Evolutionary conservation across 2,329 filamentous ascomycete genomes (phyloP).

Genomic region (Trichophaea hybrida): DNA sequence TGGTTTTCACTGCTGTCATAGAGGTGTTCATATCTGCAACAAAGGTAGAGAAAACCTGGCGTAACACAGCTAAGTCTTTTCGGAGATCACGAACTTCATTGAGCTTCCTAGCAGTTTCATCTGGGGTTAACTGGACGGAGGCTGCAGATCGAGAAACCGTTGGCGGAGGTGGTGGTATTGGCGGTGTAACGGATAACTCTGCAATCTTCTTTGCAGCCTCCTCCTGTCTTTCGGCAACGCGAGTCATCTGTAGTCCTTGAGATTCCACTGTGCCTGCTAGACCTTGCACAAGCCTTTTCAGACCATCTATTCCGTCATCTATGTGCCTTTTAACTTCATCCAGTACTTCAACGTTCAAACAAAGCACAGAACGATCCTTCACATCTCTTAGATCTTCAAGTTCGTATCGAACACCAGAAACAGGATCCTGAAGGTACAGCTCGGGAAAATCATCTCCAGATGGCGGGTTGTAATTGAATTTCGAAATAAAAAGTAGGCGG

Average conservation of each 20-base stretch:
- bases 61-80: conserved; percentile 76
- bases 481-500: conserved; percentile 94
- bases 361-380: conserved; percentile 89
- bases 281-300: conserved; percentile 71
- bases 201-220: conserved; percentile 81
- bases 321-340: conserved; percentile 96
- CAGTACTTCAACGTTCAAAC: conserved; percentile 78
- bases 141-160: conserved; percentile 29
- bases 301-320: conserved; percentile 70
- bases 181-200: conserved; percentile 30
- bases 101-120: conserved; percentile 40
- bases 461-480: conserved; percentile 97
- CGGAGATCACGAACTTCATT: conserved; percentile 68
- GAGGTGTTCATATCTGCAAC: conserved; percentile 75
- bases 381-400: conserved; percentile 85
- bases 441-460: conserved; percentile 83
- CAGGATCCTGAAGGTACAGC: conserved; percentile 92
- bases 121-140: conserved; percentile 30
- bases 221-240: conserved; percentile 79
- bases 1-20: conserved; percentile 68
- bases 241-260: conserved; percentile 66
- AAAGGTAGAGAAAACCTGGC: conserved; percentile 86
- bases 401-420: conserved; percentile 93
- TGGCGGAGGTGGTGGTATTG: conserved; percentile 32
- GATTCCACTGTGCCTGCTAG: conserved; percentile 72